Base-by-base conservation (phyloP, 2,329 filamentous ascomycete species). In the Fusarium hainanense region DNA sequence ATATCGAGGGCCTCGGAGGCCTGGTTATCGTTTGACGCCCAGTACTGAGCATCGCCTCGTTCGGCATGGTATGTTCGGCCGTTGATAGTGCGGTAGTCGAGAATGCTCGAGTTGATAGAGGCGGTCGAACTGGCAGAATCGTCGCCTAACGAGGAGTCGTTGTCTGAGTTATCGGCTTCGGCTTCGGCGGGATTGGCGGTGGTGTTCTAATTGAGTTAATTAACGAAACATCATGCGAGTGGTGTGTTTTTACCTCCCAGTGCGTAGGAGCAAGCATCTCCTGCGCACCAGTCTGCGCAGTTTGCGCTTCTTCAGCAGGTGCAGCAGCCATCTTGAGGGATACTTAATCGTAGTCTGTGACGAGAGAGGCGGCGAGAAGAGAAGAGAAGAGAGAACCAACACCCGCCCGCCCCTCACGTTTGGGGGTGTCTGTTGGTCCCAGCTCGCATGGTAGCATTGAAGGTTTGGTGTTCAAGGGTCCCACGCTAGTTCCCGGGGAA, bases 1-100 rank as follows among this genome's bases (percentile, higher is more conserved):
- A 71, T 63, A 18, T 68, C 69, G 2, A 71, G 40, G 1, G 69
- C 69, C 34, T 71, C 69, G 5, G 62, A 70, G 21, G 69, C 69
- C 21, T 72, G 43, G 32, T 54, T 54, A 4, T 72, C 69, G 37
- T 71, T 71, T 6, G 69, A 64, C 2, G 69, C 69, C 69, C 69
- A 71, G 37, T 71, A 71, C 28, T 64, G 66, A 3, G 69, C 58
- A 52, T 71, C 69, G 4, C 69, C 69, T 37, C 69, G 46, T 11
- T 71, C 69, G 1, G 69, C 69, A 25, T 71, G 69, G 18, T 71
- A 71, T 4, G 69, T 72, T 1, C 69, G 69, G 25, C 69, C 69
- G 7, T 71, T 70, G n/a, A 72, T 68, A 21, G 70, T 62, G 4
- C 69, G 55, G 13, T 71, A 72, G 12, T 72, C 43, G 12, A 72